Evolutionary conservation across 192 early-diverging fungal species (phyloP).

Genomic region (Borealophlyctis nickersoniae): DNA sequence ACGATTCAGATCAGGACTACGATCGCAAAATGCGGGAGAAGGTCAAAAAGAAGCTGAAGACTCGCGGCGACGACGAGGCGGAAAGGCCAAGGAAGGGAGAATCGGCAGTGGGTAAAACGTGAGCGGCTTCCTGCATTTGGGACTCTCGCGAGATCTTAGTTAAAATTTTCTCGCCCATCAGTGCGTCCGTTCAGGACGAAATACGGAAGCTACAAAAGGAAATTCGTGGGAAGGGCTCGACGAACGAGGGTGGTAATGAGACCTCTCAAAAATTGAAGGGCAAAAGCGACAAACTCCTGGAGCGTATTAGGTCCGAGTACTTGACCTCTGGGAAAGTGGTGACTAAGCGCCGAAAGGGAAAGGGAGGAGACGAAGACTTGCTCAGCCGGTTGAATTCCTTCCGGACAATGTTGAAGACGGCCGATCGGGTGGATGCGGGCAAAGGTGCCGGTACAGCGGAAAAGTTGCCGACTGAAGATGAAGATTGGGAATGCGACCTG

Average conservation of each 20-base stretch:
- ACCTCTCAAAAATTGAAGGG: slow-evolving; percentile 8
- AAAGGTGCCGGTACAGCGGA: slow-evolving; percentile 3
- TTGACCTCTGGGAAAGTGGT: slow-evolving; percentile 24
- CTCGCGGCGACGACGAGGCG: slow-evolving; percentile 8
- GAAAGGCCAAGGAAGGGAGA: slow-evolving; percentile 35
- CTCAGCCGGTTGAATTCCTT: slow-evolving; percentile 23
- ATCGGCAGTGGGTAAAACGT: slow-evolving; percentile 60
- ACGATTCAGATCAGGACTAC: slow-evolving; percentile 35
- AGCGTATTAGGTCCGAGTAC: slow-evolving; percentile 16
- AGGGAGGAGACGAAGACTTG: slow-evolving; percentile 22
- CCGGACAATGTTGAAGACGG: slow-evolving; percentile 9
- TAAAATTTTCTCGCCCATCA: no score
- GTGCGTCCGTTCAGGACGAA: slow-evolving; percentile 63
- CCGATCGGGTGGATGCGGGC: slow-evolving; percentile 26
- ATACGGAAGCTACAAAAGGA: slow-evolving; percentile 55
- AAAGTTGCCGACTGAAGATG: slow-evolving; percentile 13
- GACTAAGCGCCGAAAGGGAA: slow-evolving; percentile 25
- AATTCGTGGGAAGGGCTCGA: slow-evolving; percentile 8
- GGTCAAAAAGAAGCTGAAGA: slow-evolving; percentile 27
- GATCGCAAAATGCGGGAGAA: slow-evolving; percentile 46
- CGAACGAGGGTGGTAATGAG: slow-evolving; percentile 11
- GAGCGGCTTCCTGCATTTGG: no score
- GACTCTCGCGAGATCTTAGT: no score
- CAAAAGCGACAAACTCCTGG: slow-evolving; percentile 16
- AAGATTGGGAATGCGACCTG: slow-evolving; percentile 51